A percentile compares a stretch with the other conserved stretches of the same genome.
Conservation (phyloP, 805 yeast species). For the Candida michaelii region DNA sequence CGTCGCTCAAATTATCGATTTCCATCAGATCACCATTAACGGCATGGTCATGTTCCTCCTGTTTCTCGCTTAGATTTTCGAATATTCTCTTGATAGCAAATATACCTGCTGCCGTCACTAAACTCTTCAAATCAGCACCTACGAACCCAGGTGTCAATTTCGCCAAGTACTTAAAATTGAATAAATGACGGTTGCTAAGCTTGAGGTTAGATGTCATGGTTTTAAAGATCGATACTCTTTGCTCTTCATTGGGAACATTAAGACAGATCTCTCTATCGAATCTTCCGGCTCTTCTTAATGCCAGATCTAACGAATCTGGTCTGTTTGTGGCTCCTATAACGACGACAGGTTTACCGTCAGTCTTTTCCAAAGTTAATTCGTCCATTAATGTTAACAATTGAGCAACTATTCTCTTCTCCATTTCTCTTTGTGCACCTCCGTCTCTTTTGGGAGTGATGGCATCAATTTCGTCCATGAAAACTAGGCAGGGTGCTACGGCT, state of each 20-base stretch:
- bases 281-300: conserved; percentile 93
- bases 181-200: conserved; percentile 54
- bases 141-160: conserved; percentile 96
- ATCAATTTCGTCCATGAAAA: conserved; percentile 95
- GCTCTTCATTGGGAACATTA: conserved; percentile 88
- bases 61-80: conserved; percentile 49
- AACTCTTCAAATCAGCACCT: conserved; percentile 94
- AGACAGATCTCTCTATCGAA: conserved; percentile 93
- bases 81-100: conserved; percentile 92
- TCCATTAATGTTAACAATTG: conserved; percentile 94
- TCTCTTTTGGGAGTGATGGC: conserved; percentile 98
- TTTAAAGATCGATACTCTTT: conserved; percentile 71
- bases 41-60: conserved; percentile 24
- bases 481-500: conserved; percentile 82
- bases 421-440: conserved; percentile 91
- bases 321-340: conserved; percentile 96
- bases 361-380: conserved; percentile 81
- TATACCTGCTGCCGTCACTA: conserved; percentile 93
- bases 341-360: conserved; percentile 90
- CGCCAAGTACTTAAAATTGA: conserved; percentile 74
- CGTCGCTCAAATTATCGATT: conserved; percentile 33
- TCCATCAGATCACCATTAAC: conserved; percentile 30
- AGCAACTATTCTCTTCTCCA: conserved; percentile 96
- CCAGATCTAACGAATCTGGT: conserved; percentile 93
- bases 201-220: conserved; percentile 70